phyloP scores from a whole-genome alignment of 805 yeast species.

The Saturnispora gosingensis region DNA sequence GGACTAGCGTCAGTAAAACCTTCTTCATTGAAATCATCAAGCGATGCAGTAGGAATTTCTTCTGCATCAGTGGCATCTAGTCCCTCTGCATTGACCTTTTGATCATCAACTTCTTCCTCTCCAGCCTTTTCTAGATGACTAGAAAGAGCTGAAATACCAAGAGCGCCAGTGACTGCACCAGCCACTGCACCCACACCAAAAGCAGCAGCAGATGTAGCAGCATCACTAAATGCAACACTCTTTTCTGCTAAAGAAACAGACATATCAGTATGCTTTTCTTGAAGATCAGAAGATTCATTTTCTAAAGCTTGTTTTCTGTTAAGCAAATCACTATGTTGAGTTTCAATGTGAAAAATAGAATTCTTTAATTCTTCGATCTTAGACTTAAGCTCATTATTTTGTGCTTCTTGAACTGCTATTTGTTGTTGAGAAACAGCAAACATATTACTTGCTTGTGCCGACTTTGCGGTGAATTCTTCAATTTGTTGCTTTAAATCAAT shows the following conservation, averaged over 20 bases:
- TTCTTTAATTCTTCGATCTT: constrained; percentile 19
- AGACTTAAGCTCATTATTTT: constrained; percentile 29
- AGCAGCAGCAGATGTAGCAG: constrained; percentile 23
- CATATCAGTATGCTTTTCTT: constrained; percentile 25
- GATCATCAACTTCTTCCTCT: background rate
- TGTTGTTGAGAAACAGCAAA: constrained; percentile 62
- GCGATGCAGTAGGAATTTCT: constrained; percentile 27
- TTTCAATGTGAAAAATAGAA: constrained; percentile 22
- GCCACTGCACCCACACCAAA: constrained; percentile 21
- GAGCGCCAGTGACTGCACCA: constrained; percentile 12
- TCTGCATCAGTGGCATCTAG: constrained; percentile 5
- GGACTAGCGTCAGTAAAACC: constrained; percentile 10
- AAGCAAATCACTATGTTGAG: constrained; percentile 19
- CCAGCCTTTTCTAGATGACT: background rate
- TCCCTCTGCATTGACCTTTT: background rate
- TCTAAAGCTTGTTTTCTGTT: constrained; percentile 18
- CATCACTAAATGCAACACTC: constrained; percentile 23
- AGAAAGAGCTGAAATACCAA: background rate
- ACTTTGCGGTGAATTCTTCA: constrained; percentile 42
- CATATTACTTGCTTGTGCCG: constrained; percentile 53
- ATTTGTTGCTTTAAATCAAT: constrained; percentile 49
- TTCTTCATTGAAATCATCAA: constrained; percentile 25
- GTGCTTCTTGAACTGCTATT: constrained; percentile 46
- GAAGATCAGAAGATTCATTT: constrained; percentile 36
- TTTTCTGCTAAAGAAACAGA: constrained; percentile 27